Percentiles rank a stretch among this genome's conserved stretches.
Evolutionary conservation across 2,329 filamentous ascomycete genomes (phyloP).

Genomic region (Colletotrichum sp.): DNA sequence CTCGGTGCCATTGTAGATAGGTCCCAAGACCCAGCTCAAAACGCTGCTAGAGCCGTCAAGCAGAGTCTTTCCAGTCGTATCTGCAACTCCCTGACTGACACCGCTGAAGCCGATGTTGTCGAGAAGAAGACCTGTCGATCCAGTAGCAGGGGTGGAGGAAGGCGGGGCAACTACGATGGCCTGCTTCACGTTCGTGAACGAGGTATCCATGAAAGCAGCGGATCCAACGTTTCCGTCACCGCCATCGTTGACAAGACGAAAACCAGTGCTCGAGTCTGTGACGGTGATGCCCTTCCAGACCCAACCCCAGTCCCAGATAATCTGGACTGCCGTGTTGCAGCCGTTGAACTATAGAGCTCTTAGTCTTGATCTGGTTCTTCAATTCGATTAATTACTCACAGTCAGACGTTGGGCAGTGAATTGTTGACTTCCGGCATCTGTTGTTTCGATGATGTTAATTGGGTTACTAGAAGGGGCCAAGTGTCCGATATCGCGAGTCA

Average conservation of each 20-base stretch:
- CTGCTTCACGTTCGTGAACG: neutral
- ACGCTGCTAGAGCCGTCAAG: neutral
- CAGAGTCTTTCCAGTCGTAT: neutral
- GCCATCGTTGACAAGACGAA: neutral
- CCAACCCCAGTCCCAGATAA: constrained; percentile 80
- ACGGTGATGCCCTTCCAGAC: neutral
- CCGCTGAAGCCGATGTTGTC: neutral
- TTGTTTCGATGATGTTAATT: neutral
- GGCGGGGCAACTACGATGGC: neutral
- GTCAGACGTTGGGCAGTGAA: constrained; percentile 70
- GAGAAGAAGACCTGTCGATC: neutral
- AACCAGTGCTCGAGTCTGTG: neutral
- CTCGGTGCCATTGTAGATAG: neutral
- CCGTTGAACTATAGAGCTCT: constrained; percentile 57
- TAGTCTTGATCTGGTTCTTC: neutral
- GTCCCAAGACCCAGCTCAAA: neutral
- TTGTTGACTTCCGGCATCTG: constrained; percentile 63
- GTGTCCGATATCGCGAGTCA: fast-evolving
- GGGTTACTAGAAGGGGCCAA: neutral
- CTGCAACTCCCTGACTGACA: neutral
- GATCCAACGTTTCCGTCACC: neutral
- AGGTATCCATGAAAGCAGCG: neutral
- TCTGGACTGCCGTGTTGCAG: constrained; percentile 68
- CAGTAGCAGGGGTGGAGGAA: neutral
- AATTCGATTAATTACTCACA: neutral